Percentiles rank a stretch among this genome's conserved stretches.
phyloP scores from a whole-genome alignment of 768 basidiomycete species.

The Hygrophorus russula region DNA sequence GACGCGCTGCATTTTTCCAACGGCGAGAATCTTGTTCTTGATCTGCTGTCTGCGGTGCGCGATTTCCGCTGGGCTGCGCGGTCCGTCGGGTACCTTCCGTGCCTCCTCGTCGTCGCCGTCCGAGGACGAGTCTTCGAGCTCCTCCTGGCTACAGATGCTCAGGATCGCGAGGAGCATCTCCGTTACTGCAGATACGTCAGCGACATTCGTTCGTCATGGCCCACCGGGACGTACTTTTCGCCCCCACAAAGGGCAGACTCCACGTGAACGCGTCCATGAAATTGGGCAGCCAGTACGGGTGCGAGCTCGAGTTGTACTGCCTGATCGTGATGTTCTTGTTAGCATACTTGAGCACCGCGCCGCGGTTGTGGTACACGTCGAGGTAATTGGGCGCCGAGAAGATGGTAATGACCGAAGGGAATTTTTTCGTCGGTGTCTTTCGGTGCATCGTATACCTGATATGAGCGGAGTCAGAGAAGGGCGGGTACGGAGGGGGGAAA shows the following conservation, averaged over 20 bases:
- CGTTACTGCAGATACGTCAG: conserved; percentile 49
- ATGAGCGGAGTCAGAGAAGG: background rate
- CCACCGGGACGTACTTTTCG: conserved; percentile 75
- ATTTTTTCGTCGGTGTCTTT: conserved; percentile 89
- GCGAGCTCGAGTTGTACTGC: conserved; percentile 71
- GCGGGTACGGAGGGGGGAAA: conserved; percentile 1
- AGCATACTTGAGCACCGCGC: conserved; percentile 93
- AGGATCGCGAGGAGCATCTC: conserved; percentile 96
- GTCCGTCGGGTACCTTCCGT: conserved; percentile 20
- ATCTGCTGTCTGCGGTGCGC: conserved; percentile 61
- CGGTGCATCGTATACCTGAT: conserved; percentile 84
- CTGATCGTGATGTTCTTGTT: conserved; percentile 95
- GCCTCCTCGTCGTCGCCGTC: conserved; percentile 23
- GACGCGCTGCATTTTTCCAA: conserved; percentile 83
- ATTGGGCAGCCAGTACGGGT: conserved; percentile 93
- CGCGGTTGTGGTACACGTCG: conserved; percentile 94
- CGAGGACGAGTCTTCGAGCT: conserved; percentile 46
- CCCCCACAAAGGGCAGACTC: conserved; percentile 94
- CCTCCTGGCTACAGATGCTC: conserved; percentile 88
- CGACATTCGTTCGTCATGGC: conserved; percentile 4
- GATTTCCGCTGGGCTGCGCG: conserved; percentile 20
- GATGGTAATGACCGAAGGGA: conserved; percentile 95
- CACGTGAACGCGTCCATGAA: conserved; percentile 98
- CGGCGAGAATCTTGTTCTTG: conserved; percentile 89
- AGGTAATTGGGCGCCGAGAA: conserved; percentile 97